Evolutionary conservation across 163 green algal genomes (phyloP).

Genomic region (Chlorella variabilis): DNA sequence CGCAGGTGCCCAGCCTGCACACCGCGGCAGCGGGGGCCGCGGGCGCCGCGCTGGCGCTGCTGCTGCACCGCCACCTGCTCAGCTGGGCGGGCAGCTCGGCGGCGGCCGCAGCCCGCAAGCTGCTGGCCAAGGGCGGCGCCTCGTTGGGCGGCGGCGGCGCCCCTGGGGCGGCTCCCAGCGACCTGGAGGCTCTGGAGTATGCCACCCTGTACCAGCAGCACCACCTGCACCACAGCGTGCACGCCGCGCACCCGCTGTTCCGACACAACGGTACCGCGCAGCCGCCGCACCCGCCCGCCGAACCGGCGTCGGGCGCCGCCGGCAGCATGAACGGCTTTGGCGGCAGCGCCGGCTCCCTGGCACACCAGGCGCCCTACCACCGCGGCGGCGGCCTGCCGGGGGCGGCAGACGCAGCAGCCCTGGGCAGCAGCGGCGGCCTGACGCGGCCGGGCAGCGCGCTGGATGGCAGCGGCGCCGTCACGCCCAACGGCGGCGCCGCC

Average conservation of each 20-base stretch:
- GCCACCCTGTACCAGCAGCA: conserved; percentile 21
- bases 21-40: conserved; percentile 5
- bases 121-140: neutral
- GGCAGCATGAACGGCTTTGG: conserved; percentile 21
- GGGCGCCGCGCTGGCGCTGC: conserved; percentile 16
- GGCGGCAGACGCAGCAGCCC: neutral
- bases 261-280: neutral
- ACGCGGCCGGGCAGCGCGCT: neutral
- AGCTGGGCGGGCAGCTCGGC: neutral
- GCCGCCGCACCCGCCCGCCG: neutral
- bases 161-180: neutral
- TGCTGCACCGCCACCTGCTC: conserved; percentile 44
- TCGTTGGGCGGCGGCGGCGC: neutral
- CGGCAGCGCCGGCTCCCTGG: conserved; percentile 10
- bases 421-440: too few species aligned
- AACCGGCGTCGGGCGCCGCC: neutral
- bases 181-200: neutral
- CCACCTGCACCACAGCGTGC: conserved; percentile 23
- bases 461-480: neutral
- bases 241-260: neutral
- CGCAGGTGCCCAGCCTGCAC: conserved; percentile 29
- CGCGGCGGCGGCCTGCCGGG: neutral
- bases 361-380: conserved; percentile 18
- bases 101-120: neutral
- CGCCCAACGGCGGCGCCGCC: neutral